Evolutionary conservation across 768 basidiomycete genomes (phyloP).

Genomic region (Amyloporia xantha): DNA sequence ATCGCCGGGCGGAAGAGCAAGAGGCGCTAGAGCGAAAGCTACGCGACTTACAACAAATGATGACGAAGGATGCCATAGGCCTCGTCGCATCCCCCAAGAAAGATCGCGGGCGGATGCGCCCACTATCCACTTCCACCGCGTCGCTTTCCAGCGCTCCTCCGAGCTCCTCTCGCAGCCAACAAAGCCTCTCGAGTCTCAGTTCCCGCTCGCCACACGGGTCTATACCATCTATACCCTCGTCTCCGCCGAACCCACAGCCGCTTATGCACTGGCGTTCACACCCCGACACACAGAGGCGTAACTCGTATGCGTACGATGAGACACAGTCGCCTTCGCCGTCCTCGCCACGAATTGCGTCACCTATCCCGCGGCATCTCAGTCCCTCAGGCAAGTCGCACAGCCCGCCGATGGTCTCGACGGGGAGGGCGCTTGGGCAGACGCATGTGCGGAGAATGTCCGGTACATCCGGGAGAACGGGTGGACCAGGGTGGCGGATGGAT

Average conservation of each 20-base stretch:
- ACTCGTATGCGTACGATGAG: constrained; percentile 3
- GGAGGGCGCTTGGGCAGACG: constrained; percentile 45
- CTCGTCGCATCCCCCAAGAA: constrained; percentile 40
- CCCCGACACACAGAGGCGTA: constrained; percentile 4
- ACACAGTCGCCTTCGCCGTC: constrained; percentile 8
- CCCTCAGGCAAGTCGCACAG: constrained; percentile 55
- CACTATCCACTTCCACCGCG: constrained; percentile 10
- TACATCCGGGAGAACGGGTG: constrained; percentile 8
- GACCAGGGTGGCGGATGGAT: constrained; percentile 31
- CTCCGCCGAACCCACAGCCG: constrained; percentile 49
- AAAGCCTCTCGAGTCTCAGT: constrained; percentile 67
- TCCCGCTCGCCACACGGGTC: constrained; percentile 70
- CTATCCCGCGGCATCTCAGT: constrained; percentile 22
- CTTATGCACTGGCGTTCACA: constrained; percentile 15
- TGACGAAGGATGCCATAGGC: constrained; percentile 69
- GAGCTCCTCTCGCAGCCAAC: constrained; percentile 47
- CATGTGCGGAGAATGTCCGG: constrained; percentile 5
- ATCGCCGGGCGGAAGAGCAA: constrained; percentile 59
- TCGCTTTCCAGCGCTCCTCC: constrained; percentile 25
- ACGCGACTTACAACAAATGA: constrained; percentile 59
- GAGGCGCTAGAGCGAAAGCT: constrained; percentile 63
- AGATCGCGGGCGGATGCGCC: constrained; percentile 12
- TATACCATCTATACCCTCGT: constrained; percentile 77
- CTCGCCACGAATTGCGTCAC: constrained; percentile 8
- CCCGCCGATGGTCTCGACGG: constrained; percentile 50